Evolutionary conservation across 2,329 filamentous ascomycete species (phyloP), one percentile per base, ranked within the genome.

Genomic region (Fusarium anguioides): DNA sequence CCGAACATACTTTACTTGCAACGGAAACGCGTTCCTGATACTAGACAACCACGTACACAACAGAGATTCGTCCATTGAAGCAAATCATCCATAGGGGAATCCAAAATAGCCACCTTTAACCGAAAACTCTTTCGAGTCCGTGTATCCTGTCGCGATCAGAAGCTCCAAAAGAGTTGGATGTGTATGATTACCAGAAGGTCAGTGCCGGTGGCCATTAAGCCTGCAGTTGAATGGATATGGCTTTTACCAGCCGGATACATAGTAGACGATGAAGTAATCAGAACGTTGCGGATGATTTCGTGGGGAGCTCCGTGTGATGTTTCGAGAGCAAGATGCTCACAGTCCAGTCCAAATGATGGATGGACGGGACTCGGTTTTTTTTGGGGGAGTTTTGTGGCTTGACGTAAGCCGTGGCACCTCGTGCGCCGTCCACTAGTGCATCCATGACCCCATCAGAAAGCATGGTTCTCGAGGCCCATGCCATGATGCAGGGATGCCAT

Each of bases 331-430:
- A 53, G 57, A 60, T 64, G 65, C 64, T 66, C 42, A 47, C 18
- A 56, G 48, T 44, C n/a, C n/a, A n/a, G n/a, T n/a, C n/a, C n/a
- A n/a, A n/a, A n/a, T n/a, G n/a, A n/a, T n/a, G n/a, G 48, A 59
- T 46, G 58, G 47, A 59, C 58, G 60, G 58, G 60, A 68, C 63
- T 62, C n/a, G n/a, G n/a, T n/a, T n/a, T n/a, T n/a, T n/a, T n/a
- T n/a, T n/a, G n/a, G n/a, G 58, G 24, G 50, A 59, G 59, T 61
- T 35, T 41, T 60, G 62, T 68, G 64, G 72, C 67, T 68, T 71
- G 57, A 46, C 66, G 63, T 49, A 60, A 68, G 66, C 74, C 71
- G 68, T 74, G 74, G 71, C 64, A 68, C 74, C 74, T 75, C 74
- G 74, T 75, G 74, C 73, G 60, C 61, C 62, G 62, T 64, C 47